Base-by-base conservation (phyloP, 805 yeast genomes). In the Wickerhamomyces subpelliculosus region DNA sequence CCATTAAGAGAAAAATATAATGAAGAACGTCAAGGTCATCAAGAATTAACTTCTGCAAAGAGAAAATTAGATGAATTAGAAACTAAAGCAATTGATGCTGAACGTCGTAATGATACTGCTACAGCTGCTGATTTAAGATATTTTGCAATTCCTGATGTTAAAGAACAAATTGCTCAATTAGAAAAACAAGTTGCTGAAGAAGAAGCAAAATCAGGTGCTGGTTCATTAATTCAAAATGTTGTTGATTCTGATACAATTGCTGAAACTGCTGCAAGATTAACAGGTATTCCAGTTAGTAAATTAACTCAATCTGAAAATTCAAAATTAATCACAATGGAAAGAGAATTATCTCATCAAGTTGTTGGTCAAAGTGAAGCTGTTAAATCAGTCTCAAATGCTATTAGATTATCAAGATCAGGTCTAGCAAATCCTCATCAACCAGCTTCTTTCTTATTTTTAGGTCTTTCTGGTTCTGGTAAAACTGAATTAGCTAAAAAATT, bases 331-430 rank as follows among this genome's bases (percentile, higher is more conserved):
- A 84, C 82, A 56, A 93, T 93, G 97, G 98, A 93, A 67, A 78
- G 70, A 45, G 95, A 78, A 44, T 72, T 93, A 42, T 70, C 95
- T 17, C 64, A 75, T 12, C 80, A 75, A 41, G 98, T 93, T 49
- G 96, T 93, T 48, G 98, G 98, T 28, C 98, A 93, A 67, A 70
- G 82, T 43, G 96, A 86, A 45, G 98, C 98, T 1, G 95, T 93
- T 43, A 87, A 83, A 60, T 96, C 97, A 2, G 98, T 93, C 30
- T 77, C 97, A 9, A 90, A 93, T 60, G 95, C 97, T 5, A 85
- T 93, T 39, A 78, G 98, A 63, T 72, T 93, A 52, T 78, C 86
- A 14, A 78, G 98, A 60, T 89, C 97, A 10, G 98, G 98, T 17
- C 72, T 93, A 47, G 84, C 96, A 19, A 93, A 93, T 61, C 98